Base-by-base conservation (phyloP, 2,329 filamentous ascomycete species). In the Monosporascus sp. region DNA sequence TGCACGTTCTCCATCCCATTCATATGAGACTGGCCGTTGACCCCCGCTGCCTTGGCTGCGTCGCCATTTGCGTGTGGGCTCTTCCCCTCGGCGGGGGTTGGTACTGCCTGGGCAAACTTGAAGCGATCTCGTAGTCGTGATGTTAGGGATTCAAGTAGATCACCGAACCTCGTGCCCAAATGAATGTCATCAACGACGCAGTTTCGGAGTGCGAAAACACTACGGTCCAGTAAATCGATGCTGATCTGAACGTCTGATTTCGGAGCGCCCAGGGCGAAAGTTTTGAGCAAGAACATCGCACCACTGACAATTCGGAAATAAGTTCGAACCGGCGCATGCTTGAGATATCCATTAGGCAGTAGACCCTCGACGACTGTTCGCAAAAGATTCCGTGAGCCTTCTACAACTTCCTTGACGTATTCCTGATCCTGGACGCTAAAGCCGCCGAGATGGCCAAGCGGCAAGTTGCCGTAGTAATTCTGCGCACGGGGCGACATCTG, bases 261-360 rank as follows among this genome's bases (percentile, higher is more conserved):
- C 1, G 87, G 86, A 2, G 89, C 89, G 18, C 89, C 89, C 1
- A 94, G 78, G 1, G 89, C 88, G 69, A 94, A 93, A 0, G 89
- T 93, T 73, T 88, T 94, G 49, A 94, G 79, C 18, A 94, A 70
- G 64, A 94, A 92, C 82, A 93, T 92, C 57, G 88, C 88, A 4
- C 89, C 89, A 54, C 86, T 89, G 59, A 93, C 90, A 66, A 94
- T 93, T 53, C 89, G 84, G 73, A 94, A 92, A 68, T 93, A 93
- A 0, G 89, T 93, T 47, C 89, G 80, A 5, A 94, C 89, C 0
- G 89, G 89, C 0, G 88, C 88, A 65, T 93, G 89, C 65, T 90
- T 89, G 45, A 94, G 82, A 62, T 89, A 91, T 39, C 86, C 87
- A 7, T 81, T 81, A 0, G 88, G 88, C 5, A 89, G 76, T 18